Conservation (phyloP, 768 basidiomycete genomes). For the Psilocybe cubensis region DNA sequence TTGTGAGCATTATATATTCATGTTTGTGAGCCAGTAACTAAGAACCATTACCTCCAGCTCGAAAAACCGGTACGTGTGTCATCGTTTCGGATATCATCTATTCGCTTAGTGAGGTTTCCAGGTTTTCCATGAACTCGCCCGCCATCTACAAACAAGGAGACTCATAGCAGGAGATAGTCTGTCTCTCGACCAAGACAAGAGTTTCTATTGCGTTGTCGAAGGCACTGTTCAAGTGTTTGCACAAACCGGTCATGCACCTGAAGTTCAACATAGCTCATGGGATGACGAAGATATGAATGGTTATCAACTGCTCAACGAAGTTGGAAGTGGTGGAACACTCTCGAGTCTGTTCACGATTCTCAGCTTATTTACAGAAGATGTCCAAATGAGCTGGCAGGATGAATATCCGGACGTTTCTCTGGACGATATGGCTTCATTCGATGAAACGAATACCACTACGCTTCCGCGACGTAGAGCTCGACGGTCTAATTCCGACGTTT, state of each 20-base stretch:
- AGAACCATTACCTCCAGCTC: constrained; percentile 35
- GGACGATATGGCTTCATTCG: constrained; percentile 27
- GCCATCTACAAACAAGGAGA: constrained; percentile 94
- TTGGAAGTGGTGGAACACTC: constrained; percentile 92
- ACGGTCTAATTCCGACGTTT: constrained; percentile 67
- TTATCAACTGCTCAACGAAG: constrained; percentile 95
- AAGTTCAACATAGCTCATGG: constrained; percentile 60
- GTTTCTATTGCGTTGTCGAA: constrained; percentile 98
- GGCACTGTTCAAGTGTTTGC: constrained; percentile 96
- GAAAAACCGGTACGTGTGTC: constrained; percentile 83
- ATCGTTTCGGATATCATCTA: not conserved
- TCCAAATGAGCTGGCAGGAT: constrained; percentile 91
- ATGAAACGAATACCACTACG: constrained; percentile 23
- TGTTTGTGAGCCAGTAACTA: not conserved
- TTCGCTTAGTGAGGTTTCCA: constrained; percentile 28
- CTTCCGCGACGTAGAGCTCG: constrained; percentile 24
- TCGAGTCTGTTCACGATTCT: constrained; percentile 97
- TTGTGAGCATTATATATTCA: constrained; percentile 48
- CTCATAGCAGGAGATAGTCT: constrained; percentile 95
- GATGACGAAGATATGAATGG: constrained; percentile 92
- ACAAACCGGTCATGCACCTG: constrained; percentile 57
- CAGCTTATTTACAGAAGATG: constrained; percentile 93
- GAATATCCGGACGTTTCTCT: constrained; percentile 40
- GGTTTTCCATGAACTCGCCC: constrained; percentile 97
- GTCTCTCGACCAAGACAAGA: constrained; percentile 88